Evolutionary conservation across 2,329 filamentous ascomycete species (phyloP).

Genomic region (Sarocladium oryzae): DNA sequence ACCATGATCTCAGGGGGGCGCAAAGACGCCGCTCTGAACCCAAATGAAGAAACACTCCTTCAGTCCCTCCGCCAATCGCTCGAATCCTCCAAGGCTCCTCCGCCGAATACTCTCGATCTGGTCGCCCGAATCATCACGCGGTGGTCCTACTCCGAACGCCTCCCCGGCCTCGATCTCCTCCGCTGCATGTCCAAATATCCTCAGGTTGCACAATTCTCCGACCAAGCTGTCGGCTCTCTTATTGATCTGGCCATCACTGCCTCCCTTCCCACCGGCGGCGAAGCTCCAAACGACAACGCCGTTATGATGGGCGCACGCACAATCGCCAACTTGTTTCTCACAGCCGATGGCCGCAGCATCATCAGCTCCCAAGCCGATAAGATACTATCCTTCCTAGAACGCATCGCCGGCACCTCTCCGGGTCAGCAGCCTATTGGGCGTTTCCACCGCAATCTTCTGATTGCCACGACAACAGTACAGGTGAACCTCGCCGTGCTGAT

Average conservation of each 20-base stretch:
- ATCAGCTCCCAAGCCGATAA: slow-evolving; percentile 52
- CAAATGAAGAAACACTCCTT: slow-evolving; percentile 60
- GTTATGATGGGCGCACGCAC: slow-evolving; percentile 80
- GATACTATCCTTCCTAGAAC: slow-evolving; percentile 57
- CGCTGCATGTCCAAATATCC: slow-evolving; percentile 72
- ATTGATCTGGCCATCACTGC: slow-evolving; percentile 45
- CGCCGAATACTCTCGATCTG: slow-evolving; percentile 50
- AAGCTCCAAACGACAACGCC: slow-evolving; percentile 66
- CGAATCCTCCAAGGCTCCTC: slow-evolving; percentile 47
- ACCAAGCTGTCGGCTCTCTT: slow-evolving; percentile 48
- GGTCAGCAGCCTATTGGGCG: slow-evolving; percentile 42
- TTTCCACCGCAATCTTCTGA: slow-evolving; percentile 70
- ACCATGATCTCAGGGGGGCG: slow-evolving; percentile 63
- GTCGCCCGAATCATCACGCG: slow-evolving; percentile 65
- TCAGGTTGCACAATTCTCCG: slow-evolving; percentile 53
- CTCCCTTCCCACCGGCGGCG: slow-evolving; percentile 36
- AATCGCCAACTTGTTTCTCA: slow-evolving; percentile 78
- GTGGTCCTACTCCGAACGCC: slow-evolving; percentile 75
- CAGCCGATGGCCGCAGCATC: slow-evolving; percentile 61
- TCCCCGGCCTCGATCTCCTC: slow-evolving; percentile 81
- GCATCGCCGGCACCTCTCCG: slow-evolving; percentile 44
- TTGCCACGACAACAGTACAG: slow-evolving; percentile 74
- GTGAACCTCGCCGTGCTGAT: slow-evolving; percentile 81
- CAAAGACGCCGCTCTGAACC: slow-evolving; percentile 69
- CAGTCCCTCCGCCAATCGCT: slow-evolving; percentile 56